phyloP scores from a whole-genome alignment of 2,329 filamentous ascomycete genomes.

The Neofusicoccum sp. region DNA sequence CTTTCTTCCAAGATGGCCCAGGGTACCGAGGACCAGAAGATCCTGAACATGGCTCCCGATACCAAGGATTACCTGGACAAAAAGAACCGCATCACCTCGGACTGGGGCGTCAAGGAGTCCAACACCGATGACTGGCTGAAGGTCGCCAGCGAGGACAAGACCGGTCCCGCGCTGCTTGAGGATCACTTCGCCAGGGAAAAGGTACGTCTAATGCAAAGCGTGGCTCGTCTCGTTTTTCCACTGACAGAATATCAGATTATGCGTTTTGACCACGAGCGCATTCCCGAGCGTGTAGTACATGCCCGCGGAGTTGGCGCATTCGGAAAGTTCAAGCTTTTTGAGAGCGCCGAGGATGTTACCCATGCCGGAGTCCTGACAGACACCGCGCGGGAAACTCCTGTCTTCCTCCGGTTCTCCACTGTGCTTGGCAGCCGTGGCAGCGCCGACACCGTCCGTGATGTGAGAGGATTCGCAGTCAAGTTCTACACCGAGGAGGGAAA shows the following conservation, averaged over 20 bases:
- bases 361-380: conserved; percentile 68
- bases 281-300: conserved; percentile 70
- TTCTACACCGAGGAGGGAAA: conserved; percentile 79
- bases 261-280: conserved; percentile 75
- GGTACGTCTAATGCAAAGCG: conserved; percentile 47
- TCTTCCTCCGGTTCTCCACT: conserved; percentile 77
- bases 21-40: conserved; percentile 53
- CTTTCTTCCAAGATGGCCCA: conserved; percentile 36
- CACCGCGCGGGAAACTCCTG: conserved; percentile 65
- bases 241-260: conserved; percentile 56
- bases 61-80: conserved; percentile 59
- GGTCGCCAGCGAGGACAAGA: conserved; percentile 62
- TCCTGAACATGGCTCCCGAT: conserved; percentile 61
- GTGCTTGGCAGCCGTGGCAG: conserved; percentile 74
- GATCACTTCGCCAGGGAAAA: conserved; percentile 75
- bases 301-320: conserved; percentile 67
- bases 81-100: conserved; percentile 68
- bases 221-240: too few species aligned
- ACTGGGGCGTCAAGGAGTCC: conserved; percentile 72
- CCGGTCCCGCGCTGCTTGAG: conserved; percentile 70
- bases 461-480: conserved; percentile 77
- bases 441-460: conserved; percentile 81
- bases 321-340: conserved; percentile 66
- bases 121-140: conserved; percentile 80
- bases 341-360: conserved; percentile 65